Percentiles rank a stretch among this genome's conserved stretches.
These are phyloP conservation scores for Pseudogymnoascus sp. DNA, from an alignment of 2,329 filamentous ascomycete genomes.

Conservation along the genomic window DNA sequence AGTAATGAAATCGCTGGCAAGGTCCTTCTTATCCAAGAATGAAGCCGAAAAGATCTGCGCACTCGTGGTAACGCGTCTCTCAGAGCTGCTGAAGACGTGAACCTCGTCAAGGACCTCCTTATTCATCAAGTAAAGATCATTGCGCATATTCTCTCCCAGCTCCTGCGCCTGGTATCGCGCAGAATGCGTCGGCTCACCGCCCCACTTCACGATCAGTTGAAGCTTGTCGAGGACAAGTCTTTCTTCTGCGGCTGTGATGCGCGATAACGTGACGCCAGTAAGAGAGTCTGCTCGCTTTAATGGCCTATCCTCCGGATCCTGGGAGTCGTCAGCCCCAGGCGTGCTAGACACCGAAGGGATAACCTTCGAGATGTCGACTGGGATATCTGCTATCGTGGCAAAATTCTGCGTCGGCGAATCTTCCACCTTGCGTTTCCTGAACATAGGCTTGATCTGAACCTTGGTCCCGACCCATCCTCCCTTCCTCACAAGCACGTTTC, in stretches of 20 bases:
- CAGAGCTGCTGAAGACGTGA: conserved; percentile 90
- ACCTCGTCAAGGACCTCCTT: conserved; percentile 87
- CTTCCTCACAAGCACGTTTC: conserved; percentile 85
- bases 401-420: conserved; percentile 32
- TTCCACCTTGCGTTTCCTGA: conserved; percentile 74
- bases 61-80: conserved; percentile 87
- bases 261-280: conserved; percentile 83
- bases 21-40: conserved; percentile 79
- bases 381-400: not conserved
- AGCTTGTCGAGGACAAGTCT: conserved; percentile 90
- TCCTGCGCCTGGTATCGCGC: conserved; percentile 94
- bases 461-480: conserved; percentile 93
- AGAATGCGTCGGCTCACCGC: conserved; percentile 94
- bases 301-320: conserved; percentile 33
- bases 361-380: not conserved
- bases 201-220: conserved; percentile 98
- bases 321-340: not conserved
- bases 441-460: conserved; percentile 99
- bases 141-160: conserved; percentile 89
- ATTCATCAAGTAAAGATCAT: conserved; percentile 88
- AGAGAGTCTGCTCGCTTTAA: conserved; percentile 72
- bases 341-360: not conserved
- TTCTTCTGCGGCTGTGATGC: conserved; percentile 88
- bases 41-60: conserved; percentile 92
- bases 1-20: conserved; percentile 77